These are phyloP conservation scores for Fusarium protoensiforme DNA, from an alignment of 2,329 filamentous ascomycete species.

Conservation along the genomic window DNA sequence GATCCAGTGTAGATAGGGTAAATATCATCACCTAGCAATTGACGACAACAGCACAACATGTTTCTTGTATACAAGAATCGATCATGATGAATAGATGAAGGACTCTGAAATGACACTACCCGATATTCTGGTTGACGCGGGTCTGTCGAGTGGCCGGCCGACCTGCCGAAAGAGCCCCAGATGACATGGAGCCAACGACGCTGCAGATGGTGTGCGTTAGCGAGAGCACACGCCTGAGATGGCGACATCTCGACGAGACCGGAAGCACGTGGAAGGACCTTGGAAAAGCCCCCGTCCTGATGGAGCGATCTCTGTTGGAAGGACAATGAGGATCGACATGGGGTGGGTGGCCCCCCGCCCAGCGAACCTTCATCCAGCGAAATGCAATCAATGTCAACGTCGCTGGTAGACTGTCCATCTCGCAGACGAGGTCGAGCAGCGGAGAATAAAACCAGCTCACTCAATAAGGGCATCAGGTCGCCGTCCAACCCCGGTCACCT, in stretches of 20 bases:
- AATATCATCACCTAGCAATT: neutral
- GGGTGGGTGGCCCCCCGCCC: neutral
- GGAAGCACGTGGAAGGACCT: neutral
- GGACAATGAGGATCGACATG: constrained; percentile 33
- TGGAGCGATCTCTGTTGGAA: constrained; percentile 18
- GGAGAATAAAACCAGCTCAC: constrained; percentile 10
- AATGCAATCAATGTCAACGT: constrained; percentile 5
- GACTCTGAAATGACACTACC: neutral
- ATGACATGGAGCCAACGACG: neutral
- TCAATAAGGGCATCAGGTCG: constrained; percentile 26
- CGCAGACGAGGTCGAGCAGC: neutral
- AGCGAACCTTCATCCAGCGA: constrained; percentile 6
- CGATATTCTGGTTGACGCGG: constrained; percentile 1
- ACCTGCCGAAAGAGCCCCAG: neutral
- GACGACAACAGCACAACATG: neutral
- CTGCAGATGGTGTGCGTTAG: constrained; percentile 3
- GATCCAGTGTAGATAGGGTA: neutral
- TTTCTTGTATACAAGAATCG: neutral
- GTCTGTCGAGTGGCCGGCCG: constrained; percentile 3
- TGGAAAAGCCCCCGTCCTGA: neutral
- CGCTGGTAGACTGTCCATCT: neutral
- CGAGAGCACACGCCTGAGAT: neutral
- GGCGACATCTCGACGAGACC: neutral
- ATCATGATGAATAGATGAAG: neutral
- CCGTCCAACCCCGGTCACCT: neutral